phyloP scores from a whole-genome alignment of 2,329 filamentous ascomycete genomes.

The Claviceps maximensis region DNA sequence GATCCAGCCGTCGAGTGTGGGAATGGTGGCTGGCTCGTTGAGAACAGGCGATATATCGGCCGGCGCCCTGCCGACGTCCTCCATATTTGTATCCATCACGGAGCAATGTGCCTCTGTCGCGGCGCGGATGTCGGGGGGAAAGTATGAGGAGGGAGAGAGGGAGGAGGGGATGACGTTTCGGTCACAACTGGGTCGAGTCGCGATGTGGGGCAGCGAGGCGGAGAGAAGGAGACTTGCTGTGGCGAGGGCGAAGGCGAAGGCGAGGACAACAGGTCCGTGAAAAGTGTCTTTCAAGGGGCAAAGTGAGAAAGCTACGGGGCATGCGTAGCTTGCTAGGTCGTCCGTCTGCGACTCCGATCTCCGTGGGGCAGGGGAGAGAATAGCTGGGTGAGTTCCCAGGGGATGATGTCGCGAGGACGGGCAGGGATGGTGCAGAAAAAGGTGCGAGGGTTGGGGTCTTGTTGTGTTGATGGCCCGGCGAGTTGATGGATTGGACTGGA shows the following conservation, averaged over 20 bases:
- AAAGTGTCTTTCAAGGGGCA: neutral
- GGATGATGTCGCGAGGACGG: constrained; percentile 2
- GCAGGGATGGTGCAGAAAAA: constrained; percentile 6
- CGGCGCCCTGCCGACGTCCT: constrained; percentile 83
- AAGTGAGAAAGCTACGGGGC: neutral
- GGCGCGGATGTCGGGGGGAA: constrained; percentile 10
- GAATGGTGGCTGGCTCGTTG: constrained; percentile 74
- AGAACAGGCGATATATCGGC: constrained; percentile 61
- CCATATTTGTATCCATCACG: constrained; percentile 94
- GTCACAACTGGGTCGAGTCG: constrained; percentile 11
- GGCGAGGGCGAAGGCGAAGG: neutral
- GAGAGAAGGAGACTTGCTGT: constrained; percentile 1
- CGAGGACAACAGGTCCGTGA: neutral
- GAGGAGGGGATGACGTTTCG: constrained; percentile 18
- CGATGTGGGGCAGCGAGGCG: constrained; percentile 9
- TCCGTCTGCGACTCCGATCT: too few relatives aligned
- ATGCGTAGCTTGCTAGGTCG: neutral
- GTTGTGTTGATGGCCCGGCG: constrained; percentile 1
- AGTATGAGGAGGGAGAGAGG: constrained; percentile 4
- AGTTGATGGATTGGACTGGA: too few relatives aligned
- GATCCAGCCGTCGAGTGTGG: constrained; percentile 94
- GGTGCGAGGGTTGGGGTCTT: neutral
- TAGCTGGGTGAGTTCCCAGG: neutral
- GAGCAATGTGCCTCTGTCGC: constrained; percentile 8
- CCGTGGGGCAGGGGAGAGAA: neutral